Evolutionary conservation across 257 asterid species (phyloP).

Genomic region (Gardenia jasminoides): DNA sequence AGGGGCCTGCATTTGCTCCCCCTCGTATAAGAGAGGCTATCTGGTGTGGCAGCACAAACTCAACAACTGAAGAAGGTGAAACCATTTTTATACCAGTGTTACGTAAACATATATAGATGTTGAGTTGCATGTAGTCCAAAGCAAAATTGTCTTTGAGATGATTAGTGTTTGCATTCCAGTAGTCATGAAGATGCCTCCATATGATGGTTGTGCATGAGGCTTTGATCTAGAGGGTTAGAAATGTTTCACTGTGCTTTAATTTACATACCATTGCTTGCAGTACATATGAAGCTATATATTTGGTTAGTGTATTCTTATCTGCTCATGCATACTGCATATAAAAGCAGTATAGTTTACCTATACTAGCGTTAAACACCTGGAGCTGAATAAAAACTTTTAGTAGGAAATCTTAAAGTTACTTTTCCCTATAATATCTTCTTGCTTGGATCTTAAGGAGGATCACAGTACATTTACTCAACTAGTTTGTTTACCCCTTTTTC

Average conservation of each 20-base stretch:
- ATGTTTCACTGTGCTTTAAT: not conserved
- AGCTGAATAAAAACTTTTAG: too few species aligned
- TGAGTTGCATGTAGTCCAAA: not conserved
- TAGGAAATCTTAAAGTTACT: too few species aligned
- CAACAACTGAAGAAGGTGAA: constrained; percentile 93
- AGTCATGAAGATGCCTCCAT: not conserved
- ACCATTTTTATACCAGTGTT: constrained; percentile 1
- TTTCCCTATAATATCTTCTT: too few species aligned
- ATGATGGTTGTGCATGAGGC: not conserved
- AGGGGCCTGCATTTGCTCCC: constrained; percentile 99
- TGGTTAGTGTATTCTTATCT: too few species aligned
- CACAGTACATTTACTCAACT: too few species aligned
- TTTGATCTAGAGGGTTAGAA: not conserved
- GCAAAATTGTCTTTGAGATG: not conserved
- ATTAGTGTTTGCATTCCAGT: not conserved
- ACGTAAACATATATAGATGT: not conserved
- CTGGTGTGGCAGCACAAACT: constrained; percentile 98
- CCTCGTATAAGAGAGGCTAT: constrained; percentile 99
- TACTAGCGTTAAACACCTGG: too few species aligned
- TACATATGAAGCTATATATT: too few species aligned
- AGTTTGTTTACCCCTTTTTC: too few species aligned
- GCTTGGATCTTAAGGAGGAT: too few species aligned
- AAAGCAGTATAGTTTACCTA: too few species aligned
- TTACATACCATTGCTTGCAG: too few species aligned
- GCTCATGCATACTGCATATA: too few species aligned